These are phyloP conservation scores for Didymella sp. DNA, from an alignment of 2,329 filamentous ascomycete species.

Conservation along the genomic window DNA sequence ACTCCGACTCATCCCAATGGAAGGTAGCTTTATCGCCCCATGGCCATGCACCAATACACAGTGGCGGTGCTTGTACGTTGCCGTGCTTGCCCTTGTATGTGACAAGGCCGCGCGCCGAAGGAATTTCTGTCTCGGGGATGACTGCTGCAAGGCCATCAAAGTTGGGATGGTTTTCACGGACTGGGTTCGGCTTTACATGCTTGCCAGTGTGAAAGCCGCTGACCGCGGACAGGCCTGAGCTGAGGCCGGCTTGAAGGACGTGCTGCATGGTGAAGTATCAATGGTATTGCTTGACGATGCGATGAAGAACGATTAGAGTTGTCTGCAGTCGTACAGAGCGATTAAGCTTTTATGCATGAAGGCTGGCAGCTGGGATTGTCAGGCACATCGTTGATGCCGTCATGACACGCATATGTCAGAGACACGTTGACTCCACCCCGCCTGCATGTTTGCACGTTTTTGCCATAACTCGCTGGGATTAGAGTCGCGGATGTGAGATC, in stretches of 20 bases:
- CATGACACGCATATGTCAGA: background rate
- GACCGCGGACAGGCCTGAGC: constrained; percentile 30
- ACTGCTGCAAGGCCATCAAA: constrained; percentile 24
- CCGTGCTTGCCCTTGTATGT: constrained; percentile 27
- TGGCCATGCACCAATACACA: constrained; percentile 36
- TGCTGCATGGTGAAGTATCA: constrained; percentile 27
- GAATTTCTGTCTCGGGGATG: constrained; percentile 22
- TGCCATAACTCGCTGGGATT: background rate
- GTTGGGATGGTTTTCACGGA: constrained; percentile 11
- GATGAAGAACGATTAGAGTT: background rate
- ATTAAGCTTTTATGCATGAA: background rate
- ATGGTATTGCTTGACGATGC: background rate
- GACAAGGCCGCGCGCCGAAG: constrained; percentile 10
- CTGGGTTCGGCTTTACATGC: constrained; percentile 26
- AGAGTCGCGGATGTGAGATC: background rate
- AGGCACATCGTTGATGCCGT: constrained; percentile 1
- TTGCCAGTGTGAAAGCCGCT: constrained; percentile 28
- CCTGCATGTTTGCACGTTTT: background rate
- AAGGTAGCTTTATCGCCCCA: constrained; percentile 36
- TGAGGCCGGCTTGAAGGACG: constrained; percentile 32
- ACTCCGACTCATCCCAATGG: constrained; percentile 48
- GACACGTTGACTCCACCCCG: background rate
- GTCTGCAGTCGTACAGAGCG: background rate
- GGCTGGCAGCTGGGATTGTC: background rate
- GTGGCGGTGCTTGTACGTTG: constrained; percentile 24